Conservation (phyloP, 2,329 filamentous ascomycete species). For the Botrytis byssoidea region DNA sequence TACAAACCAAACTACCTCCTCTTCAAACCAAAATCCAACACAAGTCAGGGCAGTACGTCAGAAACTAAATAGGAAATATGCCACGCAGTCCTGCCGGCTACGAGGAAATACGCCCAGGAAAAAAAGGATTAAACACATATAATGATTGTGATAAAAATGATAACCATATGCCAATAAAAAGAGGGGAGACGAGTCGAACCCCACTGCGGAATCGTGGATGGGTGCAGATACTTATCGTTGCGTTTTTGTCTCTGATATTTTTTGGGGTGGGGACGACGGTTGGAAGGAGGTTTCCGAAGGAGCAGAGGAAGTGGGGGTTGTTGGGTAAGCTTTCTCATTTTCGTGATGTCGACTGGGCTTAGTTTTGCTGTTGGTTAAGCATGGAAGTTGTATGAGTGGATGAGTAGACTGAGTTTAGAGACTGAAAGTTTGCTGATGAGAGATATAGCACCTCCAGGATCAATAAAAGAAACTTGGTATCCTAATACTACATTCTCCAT, state of each 20-base stretch:
- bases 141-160: not conserved
- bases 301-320: not conserved
- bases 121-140: not conserved
- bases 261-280: not conserved
- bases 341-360: not conserved
- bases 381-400: not conserved
- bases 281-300: not conserved
- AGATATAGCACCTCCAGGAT: constrained; percentile 9
- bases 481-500: constrained; percentile 18
- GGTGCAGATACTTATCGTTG: not conserved
- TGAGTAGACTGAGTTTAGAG: not conserved
- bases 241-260: not conserved
- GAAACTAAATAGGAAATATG: not conserved
- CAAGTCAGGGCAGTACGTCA: not conserved
- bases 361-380: not conserved
- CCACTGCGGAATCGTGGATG: not conserved
- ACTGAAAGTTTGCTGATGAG: not conserved
- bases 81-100: not conserved
- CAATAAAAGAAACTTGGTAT: constrained; percentile 19
- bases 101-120: not conserved
- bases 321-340: not conserved
- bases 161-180: too few relatives aligned
- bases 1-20: not conserved
- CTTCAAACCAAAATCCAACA: not conserved
- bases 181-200: not conserved